Evolutionary conservation across 192 early-diverging fungal genomes (phyloP).

Genomic region (Tieghemiomyces parasiticus): DNA sequence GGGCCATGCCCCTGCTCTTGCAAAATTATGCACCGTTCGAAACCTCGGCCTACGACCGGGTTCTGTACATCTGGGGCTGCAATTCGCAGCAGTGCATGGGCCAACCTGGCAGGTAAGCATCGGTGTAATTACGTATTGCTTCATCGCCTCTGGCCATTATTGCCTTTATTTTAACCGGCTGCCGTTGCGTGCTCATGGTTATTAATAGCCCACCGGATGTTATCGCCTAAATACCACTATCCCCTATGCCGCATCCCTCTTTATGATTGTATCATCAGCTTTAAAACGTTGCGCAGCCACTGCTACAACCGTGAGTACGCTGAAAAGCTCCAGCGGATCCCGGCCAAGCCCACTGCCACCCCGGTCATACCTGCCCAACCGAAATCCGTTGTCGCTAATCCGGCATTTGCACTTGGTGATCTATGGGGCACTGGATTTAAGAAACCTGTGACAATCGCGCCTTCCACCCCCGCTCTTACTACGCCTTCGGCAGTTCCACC

Average conservation of each 20-base stretch:
- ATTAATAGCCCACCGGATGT: too few relatives aligned
- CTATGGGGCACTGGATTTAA: conserved; percentile 18
- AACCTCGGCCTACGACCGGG: conserved; percentile 50
- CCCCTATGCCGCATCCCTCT: too few relatives aligned
- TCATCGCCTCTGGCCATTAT: too few relatives aligned
- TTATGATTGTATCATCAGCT: too few relatives aligned
- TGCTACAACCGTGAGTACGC: conserved; percentile 45
- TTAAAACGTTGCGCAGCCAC: conserved; percentile 43
- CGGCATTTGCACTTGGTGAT: conserved; percentile 23
- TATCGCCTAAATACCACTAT: too few relatives aligned
- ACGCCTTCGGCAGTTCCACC: too few relatives aligned
- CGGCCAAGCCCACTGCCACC: conserved; percentile 11
- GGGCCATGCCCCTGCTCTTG: conserved; percentile 44
- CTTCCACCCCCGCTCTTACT: too few relatives aligned
- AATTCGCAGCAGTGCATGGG: conserved; percentile 58
- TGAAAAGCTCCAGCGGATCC: conserved; percentile 29
- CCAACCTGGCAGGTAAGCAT: conserved; percentile 35
- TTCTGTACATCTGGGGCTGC: conserved; percentile 70
- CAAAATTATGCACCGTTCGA: conserved; percentile 64
- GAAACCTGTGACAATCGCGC: too few relatives aligned
- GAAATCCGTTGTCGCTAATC: not conserved
- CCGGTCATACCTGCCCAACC: conserved; percentile 14
- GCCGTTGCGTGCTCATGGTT: too few relatives aligned
- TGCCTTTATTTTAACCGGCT: too few relatives aligned
- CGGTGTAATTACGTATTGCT: too few relatives aligned